Conservation (phyloP, 108 stramenopile genomes). For the Skeletonema marinoi region DNA sequence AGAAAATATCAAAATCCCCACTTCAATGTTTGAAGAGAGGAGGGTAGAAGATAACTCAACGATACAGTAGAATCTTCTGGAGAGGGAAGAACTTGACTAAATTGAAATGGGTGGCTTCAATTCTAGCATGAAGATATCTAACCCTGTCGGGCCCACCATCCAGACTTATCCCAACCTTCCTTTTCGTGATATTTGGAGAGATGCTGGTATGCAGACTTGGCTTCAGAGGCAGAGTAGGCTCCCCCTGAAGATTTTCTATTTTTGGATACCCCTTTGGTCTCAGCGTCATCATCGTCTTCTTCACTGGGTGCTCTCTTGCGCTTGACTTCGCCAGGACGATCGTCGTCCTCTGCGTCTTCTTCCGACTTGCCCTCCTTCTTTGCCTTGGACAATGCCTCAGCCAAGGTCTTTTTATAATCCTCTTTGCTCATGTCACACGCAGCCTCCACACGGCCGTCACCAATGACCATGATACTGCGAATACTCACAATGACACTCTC, state of each 20-base stretch:
- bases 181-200: constrained; percentile 83
- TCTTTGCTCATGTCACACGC: constrained; percentile 58
- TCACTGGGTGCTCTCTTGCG: constrained; percentile 32
- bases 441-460: constrained; percentile 82
- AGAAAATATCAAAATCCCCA: neutral
- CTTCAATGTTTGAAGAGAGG: neutral
- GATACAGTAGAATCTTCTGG: neutral
- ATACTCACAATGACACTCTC: constrained; percentile 92
- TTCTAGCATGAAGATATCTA: constrained; percentile 16
- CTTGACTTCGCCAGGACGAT: constrained; percentile 27
- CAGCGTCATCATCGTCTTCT: constrained; percentile 12
- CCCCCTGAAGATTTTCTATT: constrained; percentile 34
- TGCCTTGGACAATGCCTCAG: constrained; percentile 12
- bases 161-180: constrained; percentile 87
- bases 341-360: constrained; percentile 18
- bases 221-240: constrained; percentile 68
- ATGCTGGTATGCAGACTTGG: constrained; percentile 79
- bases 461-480: constrained; percentile 89
- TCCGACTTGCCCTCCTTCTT: constrained; percentile 22
- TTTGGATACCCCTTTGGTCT: constrained; percentile 8
- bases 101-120: neutral
- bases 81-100: neutral
- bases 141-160: constrained; percentile 86
- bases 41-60: neutral
- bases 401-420: constrained; percentile 36